Evolutionary conservation across 2,329 filamentous ascomycete genomes (phyloP), one percentile per base, ranked within the genome.

Genomic region (Erysiphe pulchra): DNA sequence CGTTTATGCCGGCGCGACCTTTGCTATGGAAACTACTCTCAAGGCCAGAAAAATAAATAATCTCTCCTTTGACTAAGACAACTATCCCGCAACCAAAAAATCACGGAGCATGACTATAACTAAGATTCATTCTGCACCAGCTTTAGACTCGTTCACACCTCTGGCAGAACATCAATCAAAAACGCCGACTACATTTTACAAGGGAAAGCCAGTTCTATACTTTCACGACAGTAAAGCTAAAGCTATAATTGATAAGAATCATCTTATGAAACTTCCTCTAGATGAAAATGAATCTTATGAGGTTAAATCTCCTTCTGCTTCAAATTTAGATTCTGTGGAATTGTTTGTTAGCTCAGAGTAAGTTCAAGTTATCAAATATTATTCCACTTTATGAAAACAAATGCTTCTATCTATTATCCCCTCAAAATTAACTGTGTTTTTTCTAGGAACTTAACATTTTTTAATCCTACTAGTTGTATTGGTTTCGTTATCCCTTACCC

Each of bases 401-500:
- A 28, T 5, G 24, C 24, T 28, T 28, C 5, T 28, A 28, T 7
- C 9, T 28, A 28, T 28, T 28, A 28, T 28, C 2, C 24, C 24
- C 24, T 28, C 6, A 28, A 28, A 28, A 7, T 8, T 28, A 28
- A 28, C 24, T 4, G 57, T 32, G 37, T 42, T 41, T 28, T 14
- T 14, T 7, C 16, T 55, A 70, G 70, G 53, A 63, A 67, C 52
- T 65, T 86, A 46, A 73, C 66, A 13, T 60, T 86, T 49, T 85
- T 75, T 63, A 77, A 75, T 51, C 60, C 63, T 12, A 59, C 67
- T 3, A 68, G 65, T 12, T 63, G 66, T 33, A 67, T 63, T 16
- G 81, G 80, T 50, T 61, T 83, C 40, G 68, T 73, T 37, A 79
- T 86, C 51, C 73, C 78, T 0, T 87, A 85, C 60, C 79, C 76